Conservation (phyloP, 1,139 yeast genomes). For the Candida mesenterica region DNA sequence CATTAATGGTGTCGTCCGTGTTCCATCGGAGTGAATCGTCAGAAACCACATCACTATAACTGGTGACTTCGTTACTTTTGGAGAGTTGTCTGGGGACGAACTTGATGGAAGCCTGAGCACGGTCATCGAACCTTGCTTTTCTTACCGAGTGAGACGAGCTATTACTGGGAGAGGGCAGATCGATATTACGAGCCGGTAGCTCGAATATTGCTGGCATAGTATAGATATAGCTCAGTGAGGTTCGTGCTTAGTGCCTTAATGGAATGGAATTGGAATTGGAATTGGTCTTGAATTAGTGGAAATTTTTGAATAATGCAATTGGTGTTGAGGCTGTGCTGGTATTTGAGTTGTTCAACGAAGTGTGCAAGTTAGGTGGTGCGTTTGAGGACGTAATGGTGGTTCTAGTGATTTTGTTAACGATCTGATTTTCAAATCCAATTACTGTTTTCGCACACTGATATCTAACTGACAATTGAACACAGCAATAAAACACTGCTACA, state of each 20-base stretch:
- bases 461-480: no score
- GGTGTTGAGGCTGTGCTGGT: no score
- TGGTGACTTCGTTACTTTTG: background rate
- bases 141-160: conserved; percentile 10
- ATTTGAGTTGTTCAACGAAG: no score
- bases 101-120: conserved; percentile 29
- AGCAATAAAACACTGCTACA: no score
- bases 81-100: background rate
- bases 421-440: no score
- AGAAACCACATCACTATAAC: background rate
- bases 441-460: no score
- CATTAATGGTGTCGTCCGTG: background rate
- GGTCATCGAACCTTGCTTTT: conserved; percentile 36
- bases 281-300: no score
- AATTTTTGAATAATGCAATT: no score
- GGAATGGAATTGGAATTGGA: no score
- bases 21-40: background rate
- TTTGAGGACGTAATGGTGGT: no score
- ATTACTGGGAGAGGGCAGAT: conserved; percentile 12
- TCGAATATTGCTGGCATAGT: conserved; percentile 10
- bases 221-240: conserved; percentile 46
- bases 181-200: conserved; percentile 13
- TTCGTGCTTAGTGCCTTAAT: conserved; percentile 68
- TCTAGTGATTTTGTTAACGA: no score
- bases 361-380: no score